Evolutionary conservation across 2,329 filamentous ascomycete genomes (phyloP).

Genomic region (Diaporthe citri): DNA sequence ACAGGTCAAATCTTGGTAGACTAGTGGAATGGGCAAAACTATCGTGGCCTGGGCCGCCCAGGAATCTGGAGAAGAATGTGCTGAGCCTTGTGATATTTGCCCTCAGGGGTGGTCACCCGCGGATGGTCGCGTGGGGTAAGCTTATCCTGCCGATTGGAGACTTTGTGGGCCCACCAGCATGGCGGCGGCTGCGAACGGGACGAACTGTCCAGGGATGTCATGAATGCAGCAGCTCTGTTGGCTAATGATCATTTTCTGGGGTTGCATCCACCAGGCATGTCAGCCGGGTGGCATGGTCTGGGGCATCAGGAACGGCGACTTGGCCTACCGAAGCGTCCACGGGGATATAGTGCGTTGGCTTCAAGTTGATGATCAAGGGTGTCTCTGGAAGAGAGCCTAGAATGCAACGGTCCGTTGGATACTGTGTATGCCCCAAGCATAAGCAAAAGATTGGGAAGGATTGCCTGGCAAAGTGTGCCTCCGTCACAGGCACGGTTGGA

Average conservation of each 20-base stretch:
- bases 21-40: not conserved
- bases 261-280: constrained; percentile 10
- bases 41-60: constrained; percentile 11
- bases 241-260: not conserved
- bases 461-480: not conserved
- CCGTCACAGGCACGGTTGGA: not conserved
- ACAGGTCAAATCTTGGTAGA: constrained; percentile 20
- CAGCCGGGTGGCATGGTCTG: constrained; percentile 14
- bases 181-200: constrained; percentile 10
- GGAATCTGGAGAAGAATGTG: constrained; percentile 13
- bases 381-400: not conserved
- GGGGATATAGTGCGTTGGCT: not conserved
- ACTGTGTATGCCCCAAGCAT: not conserved
- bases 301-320: constrained; percentile 15
- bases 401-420: not conserved
- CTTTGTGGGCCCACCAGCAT: not conserved
- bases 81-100: constrained; percentile 19
- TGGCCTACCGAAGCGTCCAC: constrained; percentile 16
- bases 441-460: not conserved
- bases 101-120: constrained; percentile 18
- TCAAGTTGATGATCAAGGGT: constrained; percentile 25
- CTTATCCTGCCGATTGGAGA: constrained; percentile 7
- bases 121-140: constrained; percentile 26
- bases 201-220: constrained; percentile 17
- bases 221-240: not conserved